Evolutionary conservation across 1,139 yeast species (phyloP).

Genomic region (Protomyces macrosporus): DNA sequence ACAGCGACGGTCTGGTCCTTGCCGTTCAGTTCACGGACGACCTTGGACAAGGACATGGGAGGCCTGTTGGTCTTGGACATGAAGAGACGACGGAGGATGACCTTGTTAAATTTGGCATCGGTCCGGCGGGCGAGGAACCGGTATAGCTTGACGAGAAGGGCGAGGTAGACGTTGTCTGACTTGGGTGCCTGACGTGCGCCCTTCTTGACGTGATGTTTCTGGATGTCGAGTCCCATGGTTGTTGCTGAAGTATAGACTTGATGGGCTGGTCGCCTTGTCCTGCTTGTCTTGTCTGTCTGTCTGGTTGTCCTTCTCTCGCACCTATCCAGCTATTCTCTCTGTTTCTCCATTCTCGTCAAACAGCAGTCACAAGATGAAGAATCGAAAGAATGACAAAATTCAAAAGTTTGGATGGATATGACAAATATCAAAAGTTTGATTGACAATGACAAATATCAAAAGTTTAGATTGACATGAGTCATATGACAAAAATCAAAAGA

Average conservation of each 20-base stretch:
- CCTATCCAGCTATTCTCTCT: no score
- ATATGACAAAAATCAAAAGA: no score
- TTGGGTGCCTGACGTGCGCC: conserved; percentile 99
- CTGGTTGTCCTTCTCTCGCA: no score
- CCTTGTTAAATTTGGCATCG: conserved; percentile 95
- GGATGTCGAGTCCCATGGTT: conserved; percentile 83
- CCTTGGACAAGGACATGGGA: conserved; percentile 93
- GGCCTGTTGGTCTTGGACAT: conserved; percentile 99
- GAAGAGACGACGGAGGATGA: conserved; percentile 88
- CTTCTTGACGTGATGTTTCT: conserved; percentile 91
- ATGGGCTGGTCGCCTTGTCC: no score
- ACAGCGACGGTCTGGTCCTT: conserved; percentile 80
- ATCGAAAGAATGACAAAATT: no score
- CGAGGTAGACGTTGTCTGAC: conserved; percentile 98
- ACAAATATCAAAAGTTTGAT: no score
- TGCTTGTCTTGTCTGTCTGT: no score
- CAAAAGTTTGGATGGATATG: no score
- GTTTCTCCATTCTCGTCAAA: no score
- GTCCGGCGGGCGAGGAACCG: conserved; percentile 86
- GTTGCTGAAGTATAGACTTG: not conserved
- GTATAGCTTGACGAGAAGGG: conserved; percentile 94
- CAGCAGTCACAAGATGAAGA: no score
- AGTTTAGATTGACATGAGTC: no score
- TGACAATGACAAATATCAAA: no score
- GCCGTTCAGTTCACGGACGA: conserved; percentile 65